Percentiles rank a stretch among this genome's conserved stretches.
Conservation (phyloP, 2,329 filamentous ascomycete species). For the Clarireedia paspali region DNA sequence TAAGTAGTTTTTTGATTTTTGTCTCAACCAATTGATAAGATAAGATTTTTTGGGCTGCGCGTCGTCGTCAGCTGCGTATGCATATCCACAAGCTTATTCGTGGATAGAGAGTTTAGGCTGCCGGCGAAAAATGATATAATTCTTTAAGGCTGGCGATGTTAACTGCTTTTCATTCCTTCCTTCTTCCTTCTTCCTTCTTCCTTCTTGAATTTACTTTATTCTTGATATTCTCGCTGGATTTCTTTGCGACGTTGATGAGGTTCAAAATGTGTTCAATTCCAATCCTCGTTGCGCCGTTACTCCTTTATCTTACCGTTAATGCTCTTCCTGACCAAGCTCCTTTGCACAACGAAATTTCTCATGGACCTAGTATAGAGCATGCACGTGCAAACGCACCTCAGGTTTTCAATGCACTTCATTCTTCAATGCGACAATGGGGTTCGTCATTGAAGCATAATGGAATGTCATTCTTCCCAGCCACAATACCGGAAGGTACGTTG, state of each 20-base stretch:
- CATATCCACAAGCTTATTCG: background rate
- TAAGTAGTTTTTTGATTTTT: background rate
- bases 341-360: background rate
- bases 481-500: slow-evolving; percentile 54
- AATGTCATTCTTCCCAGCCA: slow-evolving; percentile 61
- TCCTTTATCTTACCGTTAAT: background rate
- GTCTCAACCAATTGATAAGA: slow-evolving; percentile 6
- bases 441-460: slow-evolving; percentile 69
- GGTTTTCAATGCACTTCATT: slow-evolving; percentile 67
- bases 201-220: background rate
- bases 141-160: background rate
- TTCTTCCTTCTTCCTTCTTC: background rate
- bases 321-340: background rate
- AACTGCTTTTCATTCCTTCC: background rate
- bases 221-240: background rate
- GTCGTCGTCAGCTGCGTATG: slow-evolving; percentile 4
- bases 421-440: slow-evolving; percentile 66
- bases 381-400: slow-evolving; percentile 45
- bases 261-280: background rate
- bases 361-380: slow-evolving; percentile 2
- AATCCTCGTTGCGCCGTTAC: background rate
- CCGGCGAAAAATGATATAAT: background rate
- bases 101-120: background rate
- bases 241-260: background rate
- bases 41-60: background rate